phyloP scores from a whole-genome alignment of 192 early-diverging fungal species.

The Paraglomus brasilianum region DNA sequence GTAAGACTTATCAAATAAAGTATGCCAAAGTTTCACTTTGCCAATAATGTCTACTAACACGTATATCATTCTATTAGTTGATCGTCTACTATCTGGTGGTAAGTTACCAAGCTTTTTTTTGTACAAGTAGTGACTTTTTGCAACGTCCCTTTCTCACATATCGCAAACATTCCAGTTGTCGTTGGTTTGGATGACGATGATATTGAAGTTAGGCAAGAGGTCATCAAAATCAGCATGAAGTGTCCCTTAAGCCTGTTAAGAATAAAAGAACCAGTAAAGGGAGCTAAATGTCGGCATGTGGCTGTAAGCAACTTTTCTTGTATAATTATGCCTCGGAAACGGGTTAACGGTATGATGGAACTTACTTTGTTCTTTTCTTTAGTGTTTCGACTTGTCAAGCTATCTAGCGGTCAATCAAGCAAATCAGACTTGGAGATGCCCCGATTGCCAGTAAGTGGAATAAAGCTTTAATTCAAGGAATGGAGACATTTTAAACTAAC shows the following conservation, averaged over 20 bases:
- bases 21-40: too few species aligned
- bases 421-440: constrained; percentile 4
- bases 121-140: too few species aligned
- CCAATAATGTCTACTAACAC: too few species aligned
- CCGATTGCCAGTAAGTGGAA: neutral
- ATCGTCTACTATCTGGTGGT: neutral
- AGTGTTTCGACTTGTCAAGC: neutral
- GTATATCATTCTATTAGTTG: constrained; percentile 1
- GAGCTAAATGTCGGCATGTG: constrained; percentile 28
- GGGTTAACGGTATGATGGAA: too few species aligned
- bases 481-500: neutral
- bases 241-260: constrained; percentile 31
- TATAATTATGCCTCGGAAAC: neutral
- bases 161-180: too few species aligned
- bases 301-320: constrained; percentile 13
- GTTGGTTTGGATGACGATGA: constrained; percentile 23
- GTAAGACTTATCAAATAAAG: too few species aligned
- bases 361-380: too few species aligned
- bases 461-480: neutral
- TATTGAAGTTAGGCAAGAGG: constrained; percentile 15
- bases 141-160: too few species aligned
- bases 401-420: neutral
- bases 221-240: constrained; percentile 23
- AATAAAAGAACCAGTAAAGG: constrained; percentile 35
- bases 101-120: too few species aligned